Evolutionary conservation across 1,284 basidiomycete genomes (phyloP).

Genomic region (Irpex sp.): DNA sequence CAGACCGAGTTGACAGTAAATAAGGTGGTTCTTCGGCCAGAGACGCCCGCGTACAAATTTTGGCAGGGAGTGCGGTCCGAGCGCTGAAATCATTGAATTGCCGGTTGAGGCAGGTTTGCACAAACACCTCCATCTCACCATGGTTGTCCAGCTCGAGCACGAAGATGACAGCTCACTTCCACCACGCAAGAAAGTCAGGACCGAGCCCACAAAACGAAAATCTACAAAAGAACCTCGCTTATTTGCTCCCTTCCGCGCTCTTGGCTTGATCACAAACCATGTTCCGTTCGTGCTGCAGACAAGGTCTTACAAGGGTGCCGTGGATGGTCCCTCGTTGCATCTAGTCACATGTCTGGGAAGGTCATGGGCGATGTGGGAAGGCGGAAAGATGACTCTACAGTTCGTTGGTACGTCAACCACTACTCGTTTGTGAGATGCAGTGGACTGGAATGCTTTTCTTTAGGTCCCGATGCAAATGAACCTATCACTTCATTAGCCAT

Average conservation of each 20-base stretch:
- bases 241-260: constrained; percentile 93
- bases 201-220: constrained; percentile 23
- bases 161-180: constrained; percentile 19
- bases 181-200: constrained; percentile 31
- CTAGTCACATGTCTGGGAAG: constrained; percentile 88
- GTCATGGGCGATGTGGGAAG: constrained; percentile 97
- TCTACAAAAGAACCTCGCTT: constrained; percentile 46
- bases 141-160: constrained; percentile 21
- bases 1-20: too few species aligned
- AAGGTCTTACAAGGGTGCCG: constrained; percentile 83
- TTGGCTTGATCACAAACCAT: constrained; percentile 90
- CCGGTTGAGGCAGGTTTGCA: constrained; percentile 7
- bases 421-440: background rate
- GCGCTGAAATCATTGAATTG: background rate
- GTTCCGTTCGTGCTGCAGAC: constrained; percentile 89
- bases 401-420: constrained; percentile 77
- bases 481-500: constrained; percentile 77
- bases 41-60: background rate
- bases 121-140: constrained; percentile 7
- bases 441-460: constrained; percentile 3
- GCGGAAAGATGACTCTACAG: constrained; percentile 86
- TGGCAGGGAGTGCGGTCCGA: background rate
- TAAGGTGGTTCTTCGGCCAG: too few species aligned
- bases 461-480: constrained; percentile 77
- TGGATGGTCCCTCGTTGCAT: constrained; percentile 78